Evolutionary conservation across 208 protist genomes (phyloP), one percentile per base, ranked within the genome.

Genomic region (Trypanosoma boissoni): DNA sequence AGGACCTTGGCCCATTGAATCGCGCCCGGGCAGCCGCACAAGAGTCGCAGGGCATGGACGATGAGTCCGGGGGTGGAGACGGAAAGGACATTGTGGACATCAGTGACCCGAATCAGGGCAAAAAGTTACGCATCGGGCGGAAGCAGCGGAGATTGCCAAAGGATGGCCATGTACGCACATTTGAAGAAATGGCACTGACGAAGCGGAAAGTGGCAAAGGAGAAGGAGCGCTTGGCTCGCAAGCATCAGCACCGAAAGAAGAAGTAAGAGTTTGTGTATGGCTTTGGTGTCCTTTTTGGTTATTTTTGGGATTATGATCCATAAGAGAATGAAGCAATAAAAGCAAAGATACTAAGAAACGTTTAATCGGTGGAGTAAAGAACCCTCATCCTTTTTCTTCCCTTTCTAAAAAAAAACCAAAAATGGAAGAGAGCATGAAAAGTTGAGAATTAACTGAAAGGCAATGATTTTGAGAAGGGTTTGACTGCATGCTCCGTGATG

Each of bases 61-160:
- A 58, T 24, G 45, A 64, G 12, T 52, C n/a, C 9, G 68, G 58
- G 23, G 72, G 55, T 2, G 67, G 72, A 3, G 75, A 59, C 32
- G 70, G 80, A 9, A 65, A 61, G 20, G 86, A 92, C 52, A 63
- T 62, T 16, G 81, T 91, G 1, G 89, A 96, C 49, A 93, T 91
- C 48, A 92, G 80, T 61, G 72, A 96, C 59, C 89, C 89, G 9
- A 96, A 96, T 76, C 84, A 91, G 52, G 89, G 89, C 20, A 96
- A 93, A 76, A 96, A 96, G 66, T 68, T 96, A 20, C 89, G 89
- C 20, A 71, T 96, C 18, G 89, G 86, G 1, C 83, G 86, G 14
- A 96, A 96, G 72, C 70, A 79, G 59, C 82, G 86, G 46, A 76
- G 84, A 20, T 66, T 93, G 32, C 86, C 86, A 9, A 93, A 92